Evolutionary conservation across 306 rosid species (phyloP), one percentile per base, ranked within the genome.

Genomic region (Echinosophora koreensis): DNA sequence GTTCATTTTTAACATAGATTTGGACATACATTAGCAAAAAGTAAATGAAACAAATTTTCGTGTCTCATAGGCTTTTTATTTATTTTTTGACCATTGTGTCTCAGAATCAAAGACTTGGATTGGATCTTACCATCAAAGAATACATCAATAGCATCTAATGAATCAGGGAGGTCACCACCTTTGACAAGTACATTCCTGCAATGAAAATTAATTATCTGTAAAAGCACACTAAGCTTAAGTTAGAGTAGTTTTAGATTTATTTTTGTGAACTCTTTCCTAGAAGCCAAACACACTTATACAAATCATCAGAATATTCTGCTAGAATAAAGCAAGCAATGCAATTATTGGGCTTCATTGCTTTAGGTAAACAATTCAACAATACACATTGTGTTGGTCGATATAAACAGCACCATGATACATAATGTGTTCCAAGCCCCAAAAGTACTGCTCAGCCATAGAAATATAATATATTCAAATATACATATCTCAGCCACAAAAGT

Each of bases 151-250:
- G 98, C 92, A 72, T 95, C 93, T 63, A 71, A 82, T 34, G 97
- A 92, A 88, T 87, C 87, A 16, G 90, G 97, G 60, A 92, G 97
- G 86, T 95, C 90, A 61, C 98, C 97, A n/a, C 98, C 98, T 82
- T 95, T 95, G 84, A 95, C 89, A 52, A 95, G 97, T 15, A 95
- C 97, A 70, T 81, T 90, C 89, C 98, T 95, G 87, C 73, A 73
- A 83, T 61, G 69, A 62, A 77, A 47, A 81, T 67, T 28, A 49
- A 76, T 39, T 39, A 49, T 69, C 68, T 32, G 16, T 58, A 61
- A 61, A 77, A 35, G 41, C 84, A 77, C 32, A 64, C 28, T 38
- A 52, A 55, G 64, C 35, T 34, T 51, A 22, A 56, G 37, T 34
- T 41, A 18, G 10, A 50, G 30, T 8, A 54, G 54, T 14, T 5